These are phyloP conservation scores for Aspergillus viridinutans DNA, from an alignment of 2,329 filamentous ascomycete species.

Conservation along the genomic window DNA sequence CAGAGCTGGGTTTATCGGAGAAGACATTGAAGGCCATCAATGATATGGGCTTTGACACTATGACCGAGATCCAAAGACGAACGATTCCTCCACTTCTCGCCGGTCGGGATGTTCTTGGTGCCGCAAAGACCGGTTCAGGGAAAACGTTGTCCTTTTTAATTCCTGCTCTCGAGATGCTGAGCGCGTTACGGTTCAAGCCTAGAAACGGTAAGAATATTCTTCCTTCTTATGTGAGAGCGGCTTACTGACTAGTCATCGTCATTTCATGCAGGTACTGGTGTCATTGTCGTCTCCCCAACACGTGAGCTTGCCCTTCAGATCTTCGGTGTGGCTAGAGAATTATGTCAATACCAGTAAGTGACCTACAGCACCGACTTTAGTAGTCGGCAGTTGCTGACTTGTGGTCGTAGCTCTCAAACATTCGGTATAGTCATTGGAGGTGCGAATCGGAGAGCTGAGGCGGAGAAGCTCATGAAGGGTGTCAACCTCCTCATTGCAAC, in stretches of 20 bases:
- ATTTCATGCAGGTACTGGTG: slow-evolving; percentile 61
- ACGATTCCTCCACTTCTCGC: slow-evolving; percentile 84
- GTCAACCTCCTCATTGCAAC: slow-evolving; percentile 94
- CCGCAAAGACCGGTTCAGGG: slow-evolving; percentile 92
- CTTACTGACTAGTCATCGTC: slow-evolving; percentile 6
- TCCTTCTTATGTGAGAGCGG: not conserved
- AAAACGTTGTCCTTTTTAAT: slow-evolving; percentile 96
- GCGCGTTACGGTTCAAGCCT: slow-evolving; percentile 86
- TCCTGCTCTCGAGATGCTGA: slow-evolving; percentile 89
- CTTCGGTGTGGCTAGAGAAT: slow-evolving; percentile 85
- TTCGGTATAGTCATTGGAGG: slow-evolving; percentile 96
- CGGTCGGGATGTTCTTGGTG: slow-evolving; percentile 87
- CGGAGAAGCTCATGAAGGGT: slow-evolving; percentile 88
- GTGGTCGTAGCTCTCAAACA: slow-evolving; percentile 53
- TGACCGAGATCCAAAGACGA: slow-evolving; percentile 91
- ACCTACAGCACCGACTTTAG: not conserved
- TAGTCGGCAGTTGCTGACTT: not conserved
- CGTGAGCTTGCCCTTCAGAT: slow-evolving; percentile 93
- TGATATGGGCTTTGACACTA: slow-evolving; percentile 88
- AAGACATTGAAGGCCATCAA: slow-evolving; percentile 84
- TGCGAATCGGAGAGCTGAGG: slow-evolving; percentile 84
- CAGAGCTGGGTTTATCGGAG: slow-evolving; percentile 78
- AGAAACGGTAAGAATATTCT: slow-evolving; percentile 59
- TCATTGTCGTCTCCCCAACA: slow-evolving; percentile 88
- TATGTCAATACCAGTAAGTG: not conserved